A percentile compares a stretch with the other conserved stretches of the same genome.
Conservation (phyloP, 768 basidiomycete genomes). For the Russula dissimulans region DNA sequence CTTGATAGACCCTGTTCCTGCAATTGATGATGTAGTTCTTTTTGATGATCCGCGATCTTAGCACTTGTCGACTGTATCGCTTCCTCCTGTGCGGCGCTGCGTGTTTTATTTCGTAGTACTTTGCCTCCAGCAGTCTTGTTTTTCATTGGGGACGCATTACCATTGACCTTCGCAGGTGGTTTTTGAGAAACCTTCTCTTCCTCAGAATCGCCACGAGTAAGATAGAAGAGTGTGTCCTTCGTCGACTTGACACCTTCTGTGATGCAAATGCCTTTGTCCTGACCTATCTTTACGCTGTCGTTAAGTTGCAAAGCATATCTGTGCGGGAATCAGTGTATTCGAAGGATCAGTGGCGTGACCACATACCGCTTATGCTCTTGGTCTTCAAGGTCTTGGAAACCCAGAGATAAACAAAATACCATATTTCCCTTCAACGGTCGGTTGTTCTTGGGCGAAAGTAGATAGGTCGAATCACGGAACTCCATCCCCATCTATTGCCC, state of each 20-base stretch:
- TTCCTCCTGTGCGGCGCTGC: constrained; percentile 80
- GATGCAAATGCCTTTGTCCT: constrained; percentile 54
- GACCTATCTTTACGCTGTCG: constrained; percentile 77
- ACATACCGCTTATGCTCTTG: constrained; percentile 66
- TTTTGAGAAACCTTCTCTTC: constrained; percentile 50
- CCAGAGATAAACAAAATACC: constrained; percentile 78
- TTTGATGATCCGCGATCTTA: constrained; percentile 81
- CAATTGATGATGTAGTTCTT: constrained; percentile 63
- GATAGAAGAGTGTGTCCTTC: constrained; percentile 85
- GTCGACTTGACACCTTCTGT: constrained; percentile 78
- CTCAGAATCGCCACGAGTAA: constrained; percentile 50
- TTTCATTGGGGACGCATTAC: constrained; percentile 52
- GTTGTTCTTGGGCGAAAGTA: constrained; percentile 73
- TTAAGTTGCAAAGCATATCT: constrained; percentile 85
- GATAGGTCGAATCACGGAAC: constrained; percentile 81
- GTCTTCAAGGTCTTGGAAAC: constrained; percentile 77
- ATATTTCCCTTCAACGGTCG: constrained; percentile 67
- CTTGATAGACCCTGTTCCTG: constrained; percentile 75
- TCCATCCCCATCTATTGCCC: constrained; percentile 79
- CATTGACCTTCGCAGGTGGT: constrained; percentile 50
- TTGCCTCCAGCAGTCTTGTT: constrained; percentile 74
- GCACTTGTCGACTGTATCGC: constrained; percentile 68
- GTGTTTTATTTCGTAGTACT: constrained; percentile 83
- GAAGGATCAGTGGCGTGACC: neutral
- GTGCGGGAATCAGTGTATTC: neutral